A percentile compares a stretch with the other conserved stretches of the same genome.
Conservation (phyloP, 805 yeast genomes). For the Ogataea pilisensis region DNA sequence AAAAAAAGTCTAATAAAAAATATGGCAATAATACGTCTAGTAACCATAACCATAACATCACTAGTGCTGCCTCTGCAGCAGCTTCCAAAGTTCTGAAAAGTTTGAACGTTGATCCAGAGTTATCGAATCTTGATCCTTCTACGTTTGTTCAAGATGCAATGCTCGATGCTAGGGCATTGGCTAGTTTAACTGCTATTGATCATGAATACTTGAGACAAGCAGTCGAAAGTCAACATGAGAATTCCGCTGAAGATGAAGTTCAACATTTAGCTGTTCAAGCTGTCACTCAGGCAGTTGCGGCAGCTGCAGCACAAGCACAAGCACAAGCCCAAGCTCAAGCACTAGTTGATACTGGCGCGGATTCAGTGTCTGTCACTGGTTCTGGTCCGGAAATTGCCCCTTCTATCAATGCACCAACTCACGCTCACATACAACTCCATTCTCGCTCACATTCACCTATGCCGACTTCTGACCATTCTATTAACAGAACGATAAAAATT, state of each 20-base stretch:
- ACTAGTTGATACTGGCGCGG: no score
- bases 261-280: constrained; percentile 32
- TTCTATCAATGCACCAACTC: no score
- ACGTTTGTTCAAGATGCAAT: constrained; percentile 65
- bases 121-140: constrained; percentile 44
- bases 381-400: no score
- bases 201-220: constrained; percentile 29
- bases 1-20: constrained; percentile 8
- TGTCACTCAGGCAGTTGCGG: constrained; percentile 23
- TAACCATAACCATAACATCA: neutral
- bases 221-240: constrained; percentile 17
- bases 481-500: no score
- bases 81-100: constrained; percentile 10
- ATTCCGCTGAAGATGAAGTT: constrained; percentile 25
- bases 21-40: neutral
- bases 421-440: no score
- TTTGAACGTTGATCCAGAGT: constrained; percentile 53
- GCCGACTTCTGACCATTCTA: no score
- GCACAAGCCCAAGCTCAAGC: no score
- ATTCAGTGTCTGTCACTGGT: no score
- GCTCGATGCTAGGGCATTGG: constrained; percentile 61
- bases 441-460: no score
- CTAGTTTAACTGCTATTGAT: constrained; percentile 37
- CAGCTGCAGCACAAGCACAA: constrained; percentile 5
- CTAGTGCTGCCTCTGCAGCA: neutral